Conservation (phyloP, 495 filamentous ascomycete genomes). For the Talaromyces liani region DNA sequence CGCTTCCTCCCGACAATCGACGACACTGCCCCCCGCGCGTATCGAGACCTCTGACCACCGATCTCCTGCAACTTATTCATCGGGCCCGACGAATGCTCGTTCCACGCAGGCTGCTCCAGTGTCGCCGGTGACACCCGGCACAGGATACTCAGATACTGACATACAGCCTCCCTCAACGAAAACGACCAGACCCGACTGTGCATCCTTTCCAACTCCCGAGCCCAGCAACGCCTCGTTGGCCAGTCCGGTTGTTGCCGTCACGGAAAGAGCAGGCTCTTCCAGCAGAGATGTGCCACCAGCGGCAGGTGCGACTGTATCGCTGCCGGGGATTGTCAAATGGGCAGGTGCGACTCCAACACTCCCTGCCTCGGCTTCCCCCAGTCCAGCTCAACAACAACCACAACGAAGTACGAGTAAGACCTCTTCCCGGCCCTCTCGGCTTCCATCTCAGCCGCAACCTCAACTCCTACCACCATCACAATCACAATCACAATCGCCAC, state of each 20-base stretch:
- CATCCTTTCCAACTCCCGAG: constrained; percentile 17
- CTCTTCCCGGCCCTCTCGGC: background rate
- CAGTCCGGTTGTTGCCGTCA: constrained; percentile 12
- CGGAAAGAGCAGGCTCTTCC: background rate
- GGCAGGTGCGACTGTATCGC: background rate
- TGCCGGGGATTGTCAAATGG: background rate
- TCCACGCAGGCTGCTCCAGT: constrained; percentile 11
- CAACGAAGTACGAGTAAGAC: background rate
- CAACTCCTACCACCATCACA: background rate
- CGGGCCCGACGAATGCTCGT: background rate
- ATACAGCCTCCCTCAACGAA: background rate
- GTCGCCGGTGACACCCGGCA: constrained; percentile 22
- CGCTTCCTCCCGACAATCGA: background rate
- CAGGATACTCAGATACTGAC: background rate
- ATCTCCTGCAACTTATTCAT: background rate
- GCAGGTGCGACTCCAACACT: background rate
- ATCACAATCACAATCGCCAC: background rate
- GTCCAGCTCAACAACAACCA: background rate
- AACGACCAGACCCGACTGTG: background rate
- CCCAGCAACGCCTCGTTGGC: constrained; percentile 13
- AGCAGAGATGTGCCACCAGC: background rate
- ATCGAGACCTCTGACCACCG: background rate
- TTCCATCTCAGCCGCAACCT: background rate
- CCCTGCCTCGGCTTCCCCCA: background rate
- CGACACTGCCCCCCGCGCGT: background rate